Base-by-base conservation (phyloP, 225 moss, liverwort and hornwort species). In the Physcomitrium patens region DNA sequence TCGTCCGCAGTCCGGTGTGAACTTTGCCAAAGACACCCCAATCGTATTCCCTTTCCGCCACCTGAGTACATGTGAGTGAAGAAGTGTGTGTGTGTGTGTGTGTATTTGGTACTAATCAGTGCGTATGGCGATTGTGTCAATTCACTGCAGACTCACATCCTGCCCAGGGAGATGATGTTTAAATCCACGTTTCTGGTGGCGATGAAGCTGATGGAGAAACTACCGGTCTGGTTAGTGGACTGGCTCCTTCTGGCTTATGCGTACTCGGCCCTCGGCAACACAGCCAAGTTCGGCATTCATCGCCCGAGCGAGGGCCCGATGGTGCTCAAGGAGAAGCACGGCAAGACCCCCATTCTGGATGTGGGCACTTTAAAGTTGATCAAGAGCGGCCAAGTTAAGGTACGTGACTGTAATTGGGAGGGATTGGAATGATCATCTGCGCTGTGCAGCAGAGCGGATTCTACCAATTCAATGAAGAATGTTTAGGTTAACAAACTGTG, bases 301-400 rank as follows among this genome's bases (percentile, higher is more conserved):
- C 79, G 94, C 2, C 96, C 96, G 0, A 80, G 69, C 12, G 86
- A 88, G 20, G 96, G 96, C 5, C 96, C 96, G 19, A 89, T 97
- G 87, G 69, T 73, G 18, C 61, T 90, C 18, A 97, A 97, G 67
- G 80, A 76, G 15, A 83, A 77, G 58, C 69, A 62, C 1, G 97
- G 94, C 10, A 94, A 93, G 75, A 94, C 97, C 2, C 97, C 97
- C 8, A 88, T 97, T 37, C 41, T 97, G 12, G 94, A 97, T 72
- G 97, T 97, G 12, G 94, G 97, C 14, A 97, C 97, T 5, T 76
- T 97, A 12, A 80, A 90, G 15, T 91, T 84, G 63, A 91, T 97
- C 70, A 89, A 89, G 63, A 86, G 77, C 11, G 97, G 97, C 1
- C 77, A 91, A n/a, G 88, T 97, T 19, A 87, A 91, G 92, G 94